A percentile compares a stretch with the other conserved stretches of the same genome.
These are phyloP conservation scores for Cercophora samala DNA, from an alignment of 495 filamentous ascomycete genomes.

Conservation along the genomic window DNA sequence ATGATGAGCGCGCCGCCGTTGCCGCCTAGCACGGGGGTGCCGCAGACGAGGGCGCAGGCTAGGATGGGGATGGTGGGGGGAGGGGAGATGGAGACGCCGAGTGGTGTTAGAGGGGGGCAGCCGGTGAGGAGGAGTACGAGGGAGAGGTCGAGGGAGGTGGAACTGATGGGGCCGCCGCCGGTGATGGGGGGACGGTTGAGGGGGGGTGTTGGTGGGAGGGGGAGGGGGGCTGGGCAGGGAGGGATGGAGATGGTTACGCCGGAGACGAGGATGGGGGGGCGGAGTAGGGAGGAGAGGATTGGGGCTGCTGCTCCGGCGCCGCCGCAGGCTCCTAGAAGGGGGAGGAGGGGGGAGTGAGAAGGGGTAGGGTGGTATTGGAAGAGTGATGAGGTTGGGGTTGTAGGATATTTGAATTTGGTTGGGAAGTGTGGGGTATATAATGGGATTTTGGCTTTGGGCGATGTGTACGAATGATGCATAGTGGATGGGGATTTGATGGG, in stretches of 20 bases:
- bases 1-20: not conserved
- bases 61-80: constrained; percentile 24
- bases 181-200: not conserved
- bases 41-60: not conserved
- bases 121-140: constrained; percentile 9
- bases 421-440: too few species aligned
- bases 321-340: not conserved
- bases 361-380: not conserved
- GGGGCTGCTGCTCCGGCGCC: not conserved
- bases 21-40: not conserved
- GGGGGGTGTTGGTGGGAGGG: not conserved
- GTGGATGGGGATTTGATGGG: too few species aligned
- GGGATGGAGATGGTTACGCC: constrained; percentile 1
- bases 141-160: constrained; percentile 14
- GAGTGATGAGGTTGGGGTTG: not conserved
- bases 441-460: too few species aligned
- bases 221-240: not conserved
- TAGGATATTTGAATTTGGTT: not conserved
- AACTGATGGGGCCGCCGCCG: not conserved
- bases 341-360: not conserved
- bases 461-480: too few species aligned
- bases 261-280: not conserved
- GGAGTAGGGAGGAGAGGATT: constrained; percentile 2
- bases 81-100: constrained; percentile 19
- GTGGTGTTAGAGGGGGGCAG: not conserved